Evolutionary conservation across 345 rosid genomes (phyloP), one percentile per base, ranked within the genome.

Genomic region (Capsella bursapastoris): DNA sequence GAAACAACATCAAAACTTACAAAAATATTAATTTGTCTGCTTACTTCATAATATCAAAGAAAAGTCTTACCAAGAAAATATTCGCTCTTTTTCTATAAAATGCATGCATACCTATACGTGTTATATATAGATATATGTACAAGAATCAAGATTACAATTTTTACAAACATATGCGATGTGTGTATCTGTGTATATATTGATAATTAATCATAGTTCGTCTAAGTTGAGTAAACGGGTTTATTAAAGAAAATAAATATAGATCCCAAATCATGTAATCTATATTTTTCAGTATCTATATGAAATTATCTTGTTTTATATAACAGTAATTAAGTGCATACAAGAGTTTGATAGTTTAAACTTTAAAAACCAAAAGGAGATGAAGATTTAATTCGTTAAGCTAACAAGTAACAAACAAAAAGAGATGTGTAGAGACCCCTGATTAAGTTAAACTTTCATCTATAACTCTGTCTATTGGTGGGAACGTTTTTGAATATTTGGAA

Each of bases 51-150:
- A 48, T 35, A 59, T 62, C 45, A 49, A 41, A 62, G 53, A 72
- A 72, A 63, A 72, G 69, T 62, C 62, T 51, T 61, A 52, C 63
- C 62, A 52, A 53, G 0, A 62, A 60, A 51, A 40, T 10, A 27
- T 49, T 40, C n/a, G 29, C 32, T 40, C 18, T 35, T 32, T 6
- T 45, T 41, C 7, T 40, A 22, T 22, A 18, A 41, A 28, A 72
- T 40, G 12, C n/a, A 64, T 53, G 56, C 27, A 65, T 10, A 14
- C 5, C 11, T 58, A 28, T 22, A 22, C 25, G 25, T 6, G 16
- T 37, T 10, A 15, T 5, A 49, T 15, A 35, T 13, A 47, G 12
- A 64, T 28, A 45, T 9, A 64, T 32, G 6, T 32, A 32, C 7
- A 44, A 43, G 49, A 44, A 44, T 44, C 31, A 64, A 14, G 35